phyloP scores from a whole-genome alignment of 176 grass and related monocot species.

The Oryza nivara region DNA sequence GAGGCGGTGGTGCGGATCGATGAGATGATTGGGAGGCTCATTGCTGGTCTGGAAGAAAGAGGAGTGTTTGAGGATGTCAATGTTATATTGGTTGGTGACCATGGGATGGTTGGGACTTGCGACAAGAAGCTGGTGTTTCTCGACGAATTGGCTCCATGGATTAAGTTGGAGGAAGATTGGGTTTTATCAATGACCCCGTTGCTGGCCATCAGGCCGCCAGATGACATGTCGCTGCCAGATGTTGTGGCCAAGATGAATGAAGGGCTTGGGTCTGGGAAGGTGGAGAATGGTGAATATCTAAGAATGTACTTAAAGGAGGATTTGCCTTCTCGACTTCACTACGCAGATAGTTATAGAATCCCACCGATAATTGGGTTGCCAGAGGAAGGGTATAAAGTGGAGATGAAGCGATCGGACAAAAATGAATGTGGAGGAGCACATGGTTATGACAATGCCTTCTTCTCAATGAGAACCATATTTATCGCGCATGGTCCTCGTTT shows the following conservation, averaged over 20 bases:
- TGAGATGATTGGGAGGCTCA: slow-evolving; percentile 71
- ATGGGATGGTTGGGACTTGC: slow-evolving; percentile 94
- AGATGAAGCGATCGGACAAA: slow-evolving; percentile 43
- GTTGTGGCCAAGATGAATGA: slow-evolving; percentile 94
- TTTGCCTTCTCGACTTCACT: slow-evolving; percentile 75
- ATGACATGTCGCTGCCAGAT: slow-evolving; percentile 44
- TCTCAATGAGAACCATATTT: slow-evolving; percentile 96
- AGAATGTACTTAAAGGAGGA: slow-evolving; percentile 89
- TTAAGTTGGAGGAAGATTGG: slow-evolving; percentile 62
- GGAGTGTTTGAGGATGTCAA: slow-evolving; percentile 88
- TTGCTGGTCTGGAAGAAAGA: slow-evolving; percentile 74
- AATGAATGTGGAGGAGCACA: slow-evolving; percentile 85
- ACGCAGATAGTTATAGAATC: slow-evolving; percentile 74
- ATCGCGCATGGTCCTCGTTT: slow-evolving; percentile 75
- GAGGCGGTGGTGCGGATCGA: slow-evolving; percentile 69
- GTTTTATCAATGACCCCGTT: slow-evolving; percentile 68
- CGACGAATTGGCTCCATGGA: slow-evolving; percentile 71
- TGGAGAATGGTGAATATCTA: slow-evolving; percentile 66
- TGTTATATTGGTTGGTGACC: slow-evolving; percentile 78
- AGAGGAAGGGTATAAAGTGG: slow-evolving; percentile 85
- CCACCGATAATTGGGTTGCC: slow-evolving; percentile 75
- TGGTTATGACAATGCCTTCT: slow-evolving; percentile 86
- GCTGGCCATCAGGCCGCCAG: slow-evolving; percentile 71
- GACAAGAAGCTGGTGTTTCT: slow-evolving; percentile 79
- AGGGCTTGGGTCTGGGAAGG: slow-evolving; percentile 78